phyloP scores from a whole-genome alignment of 2,329 filamentous ascomycete species.

The Exophiala aquamarina region DNA sequence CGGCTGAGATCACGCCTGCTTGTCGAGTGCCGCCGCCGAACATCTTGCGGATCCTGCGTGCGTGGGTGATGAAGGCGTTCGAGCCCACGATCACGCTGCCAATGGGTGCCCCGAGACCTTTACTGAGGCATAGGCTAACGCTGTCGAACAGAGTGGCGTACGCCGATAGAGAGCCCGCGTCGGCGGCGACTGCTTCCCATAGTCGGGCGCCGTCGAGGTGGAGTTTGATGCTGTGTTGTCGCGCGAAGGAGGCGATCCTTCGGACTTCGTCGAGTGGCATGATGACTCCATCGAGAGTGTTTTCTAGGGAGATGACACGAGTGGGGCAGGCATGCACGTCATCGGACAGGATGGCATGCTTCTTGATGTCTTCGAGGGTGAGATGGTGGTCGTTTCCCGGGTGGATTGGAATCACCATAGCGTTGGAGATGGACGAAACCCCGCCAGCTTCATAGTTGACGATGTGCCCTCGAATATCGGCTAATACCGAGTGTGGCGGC shows the following conservation, averaged over 20 bases:
- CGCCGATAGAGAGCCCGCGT: constrained; percentile 65
- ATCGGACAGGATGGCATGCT: constrained; percentile 63
- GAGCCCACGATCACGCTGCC: constrained; percentile 71
- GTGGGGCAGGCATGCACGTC: constrained; percentile 80
- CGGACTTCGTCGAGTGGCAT: constrained; percentile 72
- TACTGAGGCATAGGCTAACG: constrained; percentile 76
- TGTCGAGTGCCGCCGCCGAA: constrained; percentile 79
- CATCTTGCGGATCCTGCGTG: constrained; percentile 75
- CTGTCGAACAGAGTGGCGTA: constrained; percentile 71
- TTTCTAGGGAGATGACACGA: constrained; percentile 78
- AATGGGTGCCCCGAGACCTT: constrained; percentile 78
- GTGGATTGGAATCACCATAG: constrained; percentile 64
- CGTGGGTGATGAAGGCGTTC: constrained; percentile 61
- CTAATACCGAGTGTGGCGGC: constrained; percentile 77
- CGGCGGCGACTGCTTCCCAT: constrained; percentile 77
- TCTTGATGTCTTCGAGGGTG: constrained; percentile 73
- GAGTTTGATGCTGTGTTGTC: constrained; percentile 62
- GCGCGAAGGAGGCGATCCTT: constrained; percentile 70
- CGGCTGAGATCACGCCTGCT: constrained; percentile 71
- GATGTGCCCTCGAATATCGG: constrained; percentile 78
- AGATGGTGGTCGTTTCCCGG: constrained; percentile 72
- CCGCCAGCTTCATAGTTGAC: constrained; percentile 65
- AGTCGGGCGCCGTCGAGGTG: constrained; percentile 79
- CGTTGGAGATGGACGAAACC: constrained; percentile 69
- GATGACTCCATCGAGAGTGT: constrained; percentile 77